Base-by-base conservation (phyloP, 1,284 basidiomycete genomes). In the Hemileia vastatrix region DNA sequence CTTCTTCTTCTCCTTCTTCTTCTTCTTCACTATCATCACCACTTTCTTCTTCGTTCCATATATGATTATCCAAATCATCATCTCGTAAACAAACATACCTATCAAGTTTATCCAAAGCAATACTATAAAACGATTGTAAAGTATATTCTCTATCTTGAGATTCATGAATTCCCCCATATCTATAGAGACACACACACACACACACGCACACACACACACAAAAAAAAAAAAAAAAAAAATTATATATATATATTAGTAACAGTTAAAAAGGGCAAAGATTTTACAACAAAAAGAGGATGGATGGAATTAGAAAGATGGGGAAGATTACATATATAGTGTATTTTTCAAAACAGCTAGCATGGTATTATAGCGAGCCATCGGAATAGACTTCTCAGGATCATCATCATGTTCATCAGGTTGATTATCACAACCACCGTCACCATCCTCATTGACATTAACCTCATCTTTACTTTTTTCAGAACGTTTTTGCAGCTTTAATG, bases 311-410 rank as follows among this genome's bases (percentile, higher is more conserved):
- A 43, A 43, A 43, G 8, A 8, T 15, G 2, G 19, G 18, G 15
- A 45, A 51, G 50, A 47, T 43, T 66, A 88, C 86, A 93, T 85
- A 75, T 88, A 93, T 0, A 93, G 77, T 0, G 86, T 90, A 74
- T 93, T 94, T 33, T 85, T 82, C 54, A 90, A 80, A 1, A 94
- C 85, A 0, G 90, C 86, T 6, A 94, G 79, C 90, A 95, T 94
- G 1, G 88, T 83, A 68, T 95, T 95, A 77, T 93, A 95, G n/a
- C 91, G 81, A 1, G 84, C 81, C 6, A 87, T 78, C 0, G 92
- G 92, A 0, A 81, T 77, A 0, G 85, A 85, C 64, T 82, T 78
- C 36, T 80, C 78, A 0, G 90, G 88, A 70, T 92, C 89, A 67
- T 87, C 84, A 24, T 78, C 71, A 15, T 82, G 79, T 27, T 76